Evolutionary conservation across 75 land plant genomes (phyloP).

Genomic region (Cupressus sempervirens): DNA sequence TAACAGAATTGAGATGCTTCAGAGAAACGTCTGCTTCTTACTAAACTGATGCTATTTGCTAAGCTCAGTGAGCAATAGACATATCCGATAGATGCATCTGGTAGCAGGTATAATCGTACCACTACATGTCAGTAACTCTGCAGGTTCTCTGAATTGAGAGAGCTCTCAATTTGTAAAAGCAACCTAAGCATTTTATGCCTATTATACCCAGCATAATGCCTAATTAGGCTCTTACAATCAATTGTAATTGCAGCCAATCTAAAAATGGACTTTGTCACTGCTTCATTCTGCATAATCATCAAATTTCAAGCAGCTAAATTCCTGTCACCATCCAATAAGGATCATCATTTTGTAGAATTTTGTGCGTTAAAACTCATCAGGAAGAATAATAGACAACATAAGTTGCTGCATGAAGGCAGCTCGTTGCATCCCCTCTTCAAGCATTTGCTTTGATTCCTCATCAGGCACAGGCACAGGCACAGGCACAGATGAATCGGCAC

Average conservation of each 20-base stretch:
- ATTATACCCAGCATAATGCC: not conserved
- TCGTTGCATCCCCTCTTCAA: constrained; percentile 4
- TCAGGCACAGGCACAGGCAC: not conserved
- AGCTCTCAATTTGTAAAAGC: not conserved
- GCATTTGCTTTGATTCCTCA: constrained; percentile 1
- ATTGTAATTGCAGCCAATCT: not conserved
- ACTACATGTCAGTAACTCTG: not conserved
- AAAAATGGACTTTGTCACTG: not conserved
- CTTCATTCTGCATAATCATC: not conserved
- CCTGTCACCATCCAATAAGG: not conserved
- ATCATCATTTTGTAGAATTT: not conserved
- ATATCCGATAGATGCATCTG: not conserved
- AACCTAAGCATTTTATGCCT: not conserved
- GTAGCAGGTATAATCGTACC: not conserved
- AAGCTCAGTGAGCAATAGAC: not conserved
- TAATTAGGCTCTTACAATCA: constrained; percentile 4
- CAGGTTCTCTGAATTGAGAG: not conserved
- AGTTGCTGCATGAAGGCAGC: constrained; percentile 6
- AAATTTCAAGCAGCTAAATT: not conserved
- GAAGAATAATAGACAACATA: constrained; percentile 1
- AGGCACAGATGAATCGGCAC: not conserved
- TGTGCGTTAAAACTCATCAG: not conserved
- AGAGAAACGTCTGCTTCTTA: not conserved
- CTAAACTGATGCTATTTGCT: not conserved
- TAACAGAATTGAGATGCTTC: not conserved